These are phyloP conservation scores for Stipa capillata DNA, from an alignment of 176 grass and related monocot species.

Conservation along the genomic window DNA sequence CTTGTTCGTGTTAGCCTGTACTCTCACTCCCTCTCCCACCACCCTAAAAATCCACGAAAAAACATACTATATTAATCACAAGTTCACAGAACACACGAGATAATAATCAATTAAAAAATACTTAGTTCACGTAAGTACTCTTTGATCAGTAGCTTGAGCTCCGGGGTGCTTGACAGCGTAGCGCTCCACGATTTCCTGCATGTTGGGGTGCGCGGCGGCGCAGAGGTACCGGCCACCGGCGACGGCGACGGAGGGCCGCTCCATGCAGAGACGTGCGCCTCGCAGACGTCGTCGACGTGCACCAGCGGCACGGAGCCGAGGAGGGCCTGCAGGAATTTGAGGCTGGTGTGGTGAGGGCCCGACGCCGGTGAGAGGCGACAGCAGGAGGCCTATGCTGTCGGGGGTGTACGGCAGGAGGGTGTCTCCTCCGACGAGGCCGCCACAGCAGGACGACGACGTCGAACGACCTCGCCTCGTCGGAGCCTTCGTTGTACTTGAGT, in stretches of 20 bases:
- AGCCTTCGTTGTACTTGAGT: constrained; percentile 12
- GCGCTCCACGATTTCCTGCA: neutral
- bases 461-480: neutral
- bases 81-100: neutral
- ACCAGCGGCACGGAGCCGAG: constrained; percentile 32
- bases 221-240: constrained; percentile 28
- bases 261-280: constrained; percentile 44
- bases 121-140: constrained; percentile 9
- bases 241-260: neutral
- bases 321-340: constrained; percentile 36
- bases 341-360: neutral
- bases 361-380: constrained; percentile 26
- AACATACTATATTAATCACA: neutral
- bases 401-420: neutral
- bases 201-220: neutral
- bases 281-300: constrained; percentile 43
- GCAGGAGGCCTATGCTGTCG: neutral
- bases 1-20: constrained; percentile 18
- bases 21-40: neutral
- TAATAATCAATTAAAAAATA: neutral
- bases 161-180: constrained; percentile 5
- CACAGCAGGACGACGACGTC: constrained; percentile 47
- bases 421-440: constrained; percentile 39
- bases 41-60: neutral
- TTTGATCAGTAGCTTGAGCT: constrained; percentile 6